Percentiles rank a stretch among this genome's conserved stretches.
These are phyloP conservation scores for Trapa bicornis DNA, from an alignment of 345 rosid species.

Conservation along the genomic window DNA sequence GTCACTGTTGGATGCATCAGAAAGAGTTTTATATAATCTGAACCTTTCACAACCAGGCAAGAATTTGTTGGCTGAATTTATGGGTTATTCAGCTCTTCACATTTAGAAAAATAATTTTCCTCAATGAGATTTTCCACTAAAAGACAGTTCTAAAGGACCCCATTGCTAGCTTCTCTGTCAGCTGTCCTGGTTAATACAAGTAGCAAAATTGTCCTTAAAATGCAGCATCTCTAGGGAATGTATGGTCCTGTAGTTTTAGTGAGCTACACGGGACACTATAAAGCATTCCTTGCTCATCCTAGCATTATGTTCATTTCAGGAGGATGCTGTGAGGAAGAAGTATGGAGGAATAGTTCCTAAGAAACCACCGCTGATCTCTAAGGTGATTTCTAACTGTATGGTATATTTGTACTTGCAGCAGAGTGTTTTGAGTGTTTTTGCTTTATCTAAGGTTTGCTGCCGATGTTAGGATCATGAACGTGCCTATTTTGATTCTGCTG, in stretches of 20 bases:
- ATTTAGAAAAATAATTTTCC: neutral
- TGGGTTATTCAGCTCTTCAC: neutral
- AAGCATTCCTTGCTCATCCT: neutral
- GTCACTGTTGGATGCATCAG: too few relatives aligned
- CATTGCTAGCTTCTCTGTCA: neutral
- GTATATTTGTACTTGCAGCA: neutral
- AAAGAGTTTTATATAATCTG: neutral
- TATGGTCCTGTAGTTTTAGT: neutral
- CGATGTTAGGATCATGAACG: slow-evolving; percentile 80
- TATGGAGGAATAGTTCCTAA: slow-evolving; percentile 94
- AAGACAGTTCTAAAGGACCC: neutral
- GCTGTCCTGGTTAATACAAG: neutral
- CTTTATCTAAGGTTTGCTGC: slow-evolving; percentile 9
- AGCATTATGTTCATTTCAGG: slow-evolving; percentile 27
- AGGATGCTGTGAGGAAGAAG: slow-evolving; percentile 61
- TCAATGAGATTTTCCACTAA: neutral
- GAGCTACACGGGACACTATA: neutral
- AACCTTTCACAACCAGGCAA: neutral
- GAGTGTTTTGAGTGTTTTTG: slow-evolving; percentile 3
- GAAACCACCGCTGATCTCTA: slow-evolving; percentile 97
- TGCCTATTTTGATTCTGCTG: slow-evolving; percentile 98
- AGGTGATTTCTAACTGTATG: slow-evolving; percentile 30
- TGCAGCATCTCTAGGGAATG: neutral
- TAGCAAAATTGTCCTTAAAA: neutral
- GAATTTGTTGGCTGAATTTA: neutral